phyloP scores from a whole-genome alignment of 2,329 filamentous ascomycete genomes.

The Pseudogymnoascus destructans region DNA sequence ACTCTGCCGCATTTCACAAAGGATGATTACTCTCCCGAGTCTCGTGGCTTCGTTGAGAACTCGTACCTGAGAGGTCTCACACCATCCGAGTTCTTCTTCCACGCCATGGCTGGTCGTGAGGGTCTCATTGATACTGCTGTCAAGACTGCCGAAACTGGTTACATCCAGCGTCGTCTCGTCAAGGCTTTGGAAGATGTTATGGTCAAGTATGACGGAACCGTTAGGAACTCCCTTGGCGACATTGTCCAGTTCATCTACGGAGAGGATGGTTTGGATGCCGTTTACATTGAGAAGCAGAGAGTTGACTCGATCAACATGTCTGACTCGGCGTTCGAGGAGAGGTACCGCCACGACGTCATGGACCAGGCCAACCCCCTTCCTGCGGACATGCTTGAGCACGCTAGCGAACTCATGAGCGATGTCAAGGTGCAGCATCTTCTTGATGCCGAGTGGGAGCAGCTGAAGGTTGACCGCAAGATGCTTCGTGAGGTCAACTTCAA shows the following conservation, averaged over 20 bases:
- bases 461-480: constrained; percentile 60
- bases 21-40: constrained; percentile 95
- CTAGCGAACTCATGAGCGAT: constrained; percentile 75
- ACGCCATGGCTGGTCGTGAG: constrained; percentile 99
- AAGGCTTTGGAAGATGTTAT: constrained; percentile 97
- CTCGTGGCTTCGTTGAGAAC: constrained; percentile 95
- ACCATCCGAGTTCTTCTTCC: constrained; percentile 96
- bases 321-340: constrained; percentile 61
- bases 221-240: constrained; percentile 91
- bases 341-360: constrained; percentile 82
- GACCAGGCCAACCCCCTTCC: constrained; percentile 41
- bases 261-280: constrained; percentile 90
- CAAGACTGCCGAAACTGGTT: constrained; percentile 98
- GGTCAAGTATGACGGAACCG: constrained; percentile 93
- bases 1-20: constrained; percentile 97
- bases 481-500: constrained; percentile 55
- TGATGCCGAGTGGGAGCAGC: constrained; percentile 74
- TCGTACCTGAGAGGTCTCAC: constrained; percentile 94
- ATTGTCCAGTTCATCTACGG: constrained; percentile 96
- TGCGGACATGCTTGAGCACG: constrained; percentile 71
- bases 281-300: constrained; percentile 83
- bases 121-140: constrained; percentile 99
- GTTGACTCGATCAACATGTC: constrained; percentile 79
- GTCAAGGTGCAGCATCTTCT: constrained; percentile 75
- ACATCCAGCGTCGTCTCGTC: constrained; percentile 95